Base-by-base conservation (phyloP, 257 asterid species). In the Ehretia macrophylla region DNA sequence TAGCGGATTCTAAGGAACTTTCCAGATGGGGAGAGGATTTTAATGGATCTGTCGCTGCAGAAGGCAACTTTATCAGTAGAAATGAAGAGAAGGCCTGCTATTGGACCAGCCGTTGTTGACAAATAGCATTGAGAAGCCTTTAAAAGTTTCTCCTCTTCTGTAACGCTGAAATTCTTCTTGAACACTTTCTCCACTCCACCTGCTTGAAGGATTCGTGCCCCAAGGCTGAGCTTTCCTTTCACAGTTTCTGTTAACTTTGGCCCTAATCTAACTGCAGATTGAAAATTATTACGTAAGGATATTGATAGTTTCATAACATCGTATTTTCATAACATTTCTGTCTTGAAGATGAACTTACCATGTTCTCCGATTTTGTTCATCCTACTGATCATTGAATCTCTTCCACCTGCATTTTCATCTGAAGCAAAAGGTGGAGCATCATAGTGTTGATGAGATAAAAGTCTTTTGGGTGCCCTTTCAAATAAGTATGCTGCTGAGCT, bases 91-190 rank as follows among this genome's bases (percentile, higher is more conserved):
- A 68, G 47, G 55, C 73, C 64, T 32, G 68, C 64, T 8, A 68
- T 17, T 54, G 73, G 68, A 56, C 73, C 73, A 49, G 59, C 59
- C 21, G 73, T 68, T 0, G 68, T 68, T 5, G 64, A 68, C 23
- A 68, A 55, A 55, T 55, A 68, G 47, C 73, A 68, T 38, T 55
- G 68, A 55, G 59, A 62, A 46, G 50, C 68, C 48, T 68, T 68
- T 51, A 68, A 38, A 19, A 68, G 60, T 52, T 61, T 55, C 50
- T 68, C 73, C 14, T 60, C 73, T 12, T 68, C 58, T 49, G 27
- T 37, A 39, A 47, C 21, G 49, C 22, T 48, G 1, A 68, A 68
- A 17, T 46, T 61, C 38, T 62, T 51, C 49, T 49, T 61, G 68
- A 62, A 68, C 35, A 61, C 61, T 38, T 49, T 68, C 56, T 62